Base-by-base conservation (phyloP, 805 yeast species). In the Candida ipomoeae region DNA sequence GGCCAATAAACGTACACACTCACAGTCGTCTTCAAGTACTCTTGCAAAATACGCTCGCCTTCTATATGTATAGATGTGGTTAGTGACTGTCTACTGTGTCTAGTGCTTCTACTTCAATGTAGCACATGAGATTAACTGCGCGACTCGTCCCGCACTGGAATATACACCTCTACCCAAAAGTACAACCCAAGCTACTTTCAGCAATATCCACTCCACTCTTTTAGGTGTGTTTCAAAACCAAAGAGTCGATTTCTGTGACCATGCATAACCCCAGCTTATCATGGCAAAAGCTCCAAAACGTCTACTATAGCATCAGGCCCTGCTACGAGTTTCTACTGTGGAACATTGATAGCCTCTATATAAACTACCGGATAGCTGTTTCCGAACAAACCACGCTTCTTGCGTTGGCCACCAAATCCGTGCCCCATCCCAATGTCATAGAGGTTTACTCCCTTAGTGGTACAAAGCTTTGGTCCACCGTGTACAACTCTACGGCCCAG, bases 241-340 rank as follows among this genome's bases (percentile, higher is more conserved):
- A 33, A n/a, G 8, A 7, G 35, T 29, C 23, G 7, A 5, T 13
- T n/a, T 5, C 40, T n/a, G 10, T 8, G 6, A 35, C 13, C 14
- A 36, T 49, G 33, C 54, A 71, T 2, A 71, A 65, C 56, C 81
- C 81, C 11, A 72, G 78, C 56, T 62, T 75, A 53, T 78, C 77
- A 40, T 90, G 97, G 97, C 96, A 89, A 64, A 78, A 84, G 55
- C 75, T 90, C 17, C 83, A 81, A 48, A 81, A 82, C 64, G 85
- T 81, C 8, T 88, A 79, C 63, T 90, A 89, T 57, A 72, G 86
- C 49, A 74, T 77, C 15, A 66, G 84, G 48, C 77, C 80, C 17
- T 83, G 87, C 49, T 84, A 79, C 59, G 75, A 71, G 5, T 48
- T 70, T 1, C 62, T 82, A 58, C 67, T 74, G 48, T 83, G 87